Base-by-base conservation (phyloP, 345 rosid species). In the Crucihimalaya himalaica region DNA sequence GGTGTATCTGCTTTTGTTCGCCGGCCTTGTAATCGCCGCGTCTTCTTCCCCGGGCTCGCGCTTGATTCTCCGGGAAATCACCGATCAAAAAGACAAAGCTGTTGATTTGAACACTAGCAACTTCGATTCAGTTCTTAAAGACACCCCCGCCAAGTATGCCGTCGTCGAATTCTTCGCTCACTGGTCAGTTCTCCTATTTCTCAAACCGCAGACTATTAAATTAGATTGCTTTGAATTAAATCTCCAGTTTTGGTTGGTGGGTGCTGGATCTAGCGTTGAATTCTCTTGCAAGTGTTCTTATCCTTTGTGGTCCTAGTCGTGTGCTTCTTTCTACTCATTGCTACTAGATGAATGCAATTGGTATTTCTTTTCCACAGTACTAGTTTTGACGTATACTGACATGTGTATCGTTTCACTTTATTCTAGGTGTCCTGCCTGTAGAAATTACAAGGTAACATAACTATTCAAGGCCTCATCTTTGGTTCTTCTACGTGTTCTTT, bases 381-480 rank as follows among this genome's bases (percentile, higher is more conserved):
- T 27, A 50, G 11, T 61, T 71, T 72, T 43, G 20, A 3, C 14
- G n/a, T 25, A 2, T 58, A 20, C 19, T 76, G 75, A 76, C 55
- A 4, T 8, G 12, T 62, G 28, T 70, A 69, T 52, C 4, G 23
- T 62, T 69, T 66, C 20, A 43, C 70, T 60, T 47, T 53, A 50
- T 80, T 78, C 75, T 84, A 95, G 97, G 99, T 92, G 99, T 62
- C 99, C 99, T 76, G 97, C 99, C 61, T 96, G 98, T 86, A 84
- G 97, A 83, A 96, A 92, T 81, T 96, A 96, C 77, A 92, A 90
- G 99, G 99, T 95, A 86, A 56, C 16, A 12, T 63, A 55, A 34
- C 57, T 47, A 42, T 39, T 20, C 55, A 45, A 37, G 57, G n/a
- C 31, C 34, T 14, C 20, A 50, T 45, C n/a, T 54, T 53, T 53